Conservation (phyloP, 768 basidiomycete species). For the Tulasnella calospora region DNA sequence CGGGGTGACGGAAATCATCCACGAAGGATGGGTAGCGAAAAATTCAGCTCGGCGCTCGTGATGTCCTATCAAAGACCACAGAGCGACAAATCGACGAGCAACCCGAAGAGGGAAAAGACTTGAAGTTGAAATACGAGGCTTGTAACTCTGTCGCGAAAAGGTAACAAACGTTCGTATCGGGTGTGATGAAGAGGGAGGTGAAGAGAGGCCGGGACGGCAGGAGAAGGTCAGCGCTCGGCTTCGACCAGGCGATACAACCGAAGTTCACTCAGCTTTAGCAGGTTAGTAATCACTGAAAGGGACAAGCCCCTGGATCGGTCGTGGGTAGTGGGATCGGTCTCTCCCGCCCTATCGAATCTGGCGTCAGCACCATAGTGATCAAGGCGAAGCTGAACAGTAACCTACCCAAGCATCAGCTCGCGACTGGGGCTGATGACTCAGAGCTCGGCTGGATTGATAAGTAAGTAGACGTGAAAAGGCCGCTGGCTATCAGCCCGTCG, state of each 20-base stretch:
- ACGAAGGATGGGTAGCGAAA: neutral
- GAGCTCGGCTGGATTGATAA: neutral
- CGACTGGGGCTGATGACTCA: neutral
- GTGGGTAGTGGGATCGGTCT: neutral
- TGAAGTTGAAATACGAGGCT: too few species aligned
- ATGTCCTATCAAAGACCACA: too few species aligned
- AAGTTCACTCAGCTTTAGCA: neutral
- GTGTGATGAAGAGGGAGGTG: too few species aligned
- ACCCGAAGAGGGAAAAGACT: too few species aligned
- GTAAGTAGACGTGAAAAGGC: too few species aligned
- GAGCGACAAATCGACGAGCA: too few species aligned
- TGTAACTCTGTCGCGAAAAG: too few species aligned
- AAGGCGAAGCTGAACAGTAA: neutral
- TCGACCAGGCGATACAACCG: neutral
- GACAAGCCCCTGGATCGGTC: neutral
- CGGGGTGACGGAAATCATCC: neutral
- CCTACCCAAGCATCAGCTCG: neutral
- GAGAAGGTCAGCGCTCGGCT: neutral
- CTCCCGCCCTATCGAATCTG: neutral
- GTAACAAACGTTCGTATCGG: neutral
- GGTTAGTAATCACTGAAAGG: neutral
- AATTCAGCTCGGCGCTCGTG: neutral
- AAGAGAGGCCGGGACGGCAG: neutral
- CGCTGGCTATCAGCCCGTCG: too few species aligned
- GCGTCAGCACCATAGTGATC: neutral